A percentile compares a stretch with the other conserved stretches of the same genome.
Evolutionary conservation across 257 asterid genomes (phyloP).

Genomic region (Penstemon eatonii): DNA sequence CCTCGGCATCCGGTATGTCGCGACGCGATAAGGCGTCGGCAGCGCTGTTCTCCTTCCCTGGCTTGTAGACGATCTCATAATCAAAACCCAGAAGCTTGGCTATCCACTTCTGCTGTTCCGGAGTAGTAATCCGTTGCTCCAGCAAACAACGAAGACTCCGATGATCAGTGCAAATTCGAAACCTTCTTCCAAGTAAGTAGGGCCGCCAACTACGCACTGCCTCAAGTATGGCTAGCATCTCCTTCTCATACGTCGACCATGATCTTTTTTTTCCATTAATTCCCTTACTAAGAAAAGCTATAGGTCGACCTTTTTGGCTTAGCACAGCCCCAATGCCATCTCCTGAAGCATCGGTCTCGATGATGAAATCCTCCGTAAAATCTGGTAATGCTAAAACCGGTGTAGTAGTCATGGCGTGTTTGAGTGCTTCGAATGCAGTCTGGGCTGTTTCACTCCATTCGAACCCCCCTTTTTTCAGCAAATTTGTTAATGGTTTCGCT

Average conservation of each 20-base stretch:
- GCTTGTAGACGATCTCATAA: background rate
- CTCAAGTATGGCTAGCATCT: background rate
- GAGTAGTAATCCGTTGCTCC: background rate
- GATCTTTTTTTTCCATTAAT: background rate
- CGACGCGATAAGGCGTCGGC: conserved; percentile 8
- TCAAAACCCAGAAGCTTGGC: background rate
- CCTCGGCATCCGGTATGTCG: too few relatives aligned
- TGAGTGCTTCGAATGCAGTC: background rate
- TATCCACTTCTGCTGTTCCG: background rate
- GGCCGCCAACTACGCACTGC: background rate
- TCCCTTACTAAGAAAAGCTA: background rate
- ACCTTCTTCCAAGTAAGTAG: background rate
- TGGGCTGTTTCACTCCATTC: background rate
- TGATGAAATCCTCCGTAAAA: too few relatives aligned
- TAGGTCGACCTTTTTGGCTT: background rate
- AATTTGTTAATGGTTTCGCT: background rate
- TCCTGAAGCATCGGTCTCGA: background rate
- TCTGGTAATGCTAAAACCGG: background rate
- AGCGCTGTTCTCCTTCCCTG: background rate
- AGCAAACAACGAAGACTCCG: too few relatives aligned
- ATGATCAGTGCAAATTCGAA: background rate
- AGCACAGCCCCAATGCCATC: background rate
- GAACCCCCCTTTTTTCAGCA: background rate
- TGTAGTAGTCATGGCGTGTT: background rate
- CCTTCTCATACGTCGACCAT: background rate